Evolutionary conservation across 1,139 yeast species (phyloP).

Genomic region (Yamadazyma kanchanaburiensis): DNA sequence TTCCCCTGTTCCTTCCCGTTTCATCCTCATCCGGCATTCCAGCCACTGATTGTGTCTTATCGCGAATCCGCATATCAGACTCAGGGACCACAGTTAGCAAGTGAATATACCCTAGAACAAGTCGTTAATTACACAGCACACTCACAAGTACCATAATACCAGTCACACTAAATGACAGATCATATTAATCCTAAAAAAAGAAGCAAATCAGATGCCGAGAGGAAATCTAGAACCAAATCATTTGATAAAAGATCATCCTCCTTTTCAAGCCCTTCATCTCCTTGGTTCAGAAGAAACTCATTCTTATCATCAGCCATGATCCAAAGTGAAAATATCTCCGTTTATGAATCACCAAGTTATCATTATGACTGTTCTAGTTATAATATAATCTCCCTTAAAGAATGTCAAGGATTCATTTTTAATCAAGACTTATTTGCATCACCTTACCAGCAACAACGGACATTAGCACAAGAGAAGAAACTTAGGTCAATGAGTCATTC

Average conservation of each 20-base stretch:
- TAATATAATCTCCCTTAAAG: constrained; percentile 49
- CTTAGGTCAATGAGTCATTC: no score
- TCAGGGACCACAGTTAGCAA: no score
- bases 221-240: constrained; percentile 13
- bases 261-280: constrained; percentile 48
- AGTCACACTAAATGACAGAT: no score
- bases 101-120: no score
- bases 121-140: no score
- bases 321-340: constrained; percentile 54
- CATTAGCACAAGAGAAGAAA: constrained; percentile 38
- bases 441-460: constrained; percentile 57
- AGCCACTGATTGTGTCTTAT: no score
- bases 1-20: no score
- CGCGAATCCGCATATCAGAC: no score
- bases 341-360: constrained; percentile 47
- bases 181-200: no score
- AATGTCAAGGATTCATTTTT: constrained; percentile 72
- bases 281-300: constrained; percentile 57
- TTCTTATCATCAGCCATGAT: constrained; percentile 63
- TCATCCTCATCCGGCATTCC: no score
- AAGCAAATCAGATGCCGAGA: no score
- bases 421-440: constrained; percentile 73
- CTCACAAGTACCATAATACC: no score
- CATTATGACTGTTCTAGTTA: constrained; percentile 28
- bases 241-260: constrained; percentile 35